A percentile compares a stretch with the other conserved stretches of the same genome.
Evolutionary conservation across 768 basidiomycete species (phyloP).

Genomic region (Lactarius quietus): DNA sequence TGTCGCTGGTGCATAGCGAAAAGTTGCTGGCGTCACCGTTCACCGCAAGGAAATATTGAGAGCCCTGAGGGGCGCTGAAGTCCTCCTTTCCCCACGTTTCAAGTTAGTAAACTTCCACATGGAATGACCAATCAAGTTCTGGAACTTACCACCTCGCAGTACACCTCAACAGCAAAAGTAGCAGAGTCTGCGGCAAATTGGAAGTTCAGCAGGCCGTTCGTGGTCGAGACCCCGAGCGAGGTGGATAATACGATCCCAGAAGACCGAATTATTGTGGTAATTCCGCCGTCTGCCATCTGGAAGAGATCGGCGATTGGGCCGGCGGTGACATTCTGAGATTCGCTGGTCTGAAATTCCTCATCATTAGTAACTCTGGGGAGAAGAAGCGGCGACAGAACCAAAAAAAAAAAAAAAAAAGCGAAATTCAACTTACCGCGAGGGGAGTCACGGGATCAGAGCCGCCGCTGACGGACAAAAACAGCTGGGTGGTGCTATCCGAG

Average conservation of each 20-base stretch:
- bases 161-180: neutral
- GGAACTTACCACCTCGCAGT: conserved; percentile 10
- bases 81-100: conserved; percentile 3
- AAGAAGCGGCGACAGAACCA: too few relatives aligned
- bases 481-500: neutral
- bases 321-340: too few relatives aligned
- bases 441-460: neutral
- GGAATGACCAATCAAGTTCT: too few relatives aligned
- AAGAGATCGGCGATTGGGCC: neutral
- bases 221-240: neutral
- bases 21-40: conserved; percentile 6
- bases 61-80: conserved; percentile 4
- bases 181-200: too few relatives aligned
- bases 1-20: neutral
- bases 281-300: neutral
- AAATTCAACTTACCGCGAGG: conserved; percentile 5
- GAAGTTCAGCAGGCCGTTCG: conserved; percentile 4
- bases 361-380: neutral
- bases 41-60: conserved; percentile 2
- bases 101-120: too few relatives aligned
- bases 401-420: too few relatives aligned
- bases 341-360: neutral
- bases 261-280: neutral
- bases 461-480: neutral
- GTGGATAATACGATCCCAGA: neutral